Evolutionary conservation across 306 rosid genomes (phyloP), one percentile per base, ranked within the genome.

Genomic region (Glycine tomentella): DNA sequence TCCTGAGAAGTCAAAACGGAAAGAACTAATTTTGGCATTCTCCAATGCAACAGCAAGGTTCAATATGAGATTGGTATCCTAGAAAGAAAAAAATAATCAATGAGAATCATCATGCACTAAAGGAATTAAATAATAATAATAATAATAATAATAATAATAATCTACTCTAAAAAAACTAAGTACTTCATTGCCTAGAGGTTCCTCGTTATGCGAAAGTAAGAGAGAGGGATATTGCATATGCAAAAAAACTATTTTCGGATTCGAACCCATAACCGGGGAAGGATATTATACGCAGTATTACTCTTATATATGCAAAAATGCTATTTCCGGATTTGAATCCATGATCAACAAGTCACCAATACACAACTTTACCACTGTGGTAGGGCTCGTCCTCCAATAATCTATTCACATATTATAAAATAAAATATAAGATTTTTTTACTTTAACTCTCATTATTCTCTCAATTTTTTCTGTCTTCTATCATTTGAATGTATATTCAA

Each of bases 1-100:
- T 85, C 97, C 92, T 57, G 94, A 59, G 71, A 88, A 92, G 81
- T 92, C 94, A 65, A 92, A 92, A 53, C 91, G 86, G 81, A 90
- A 90, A 75, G 89, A 82, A 67, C 92, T 86, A 14, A 90, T 83
- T 78, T 87, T 86, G 69, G 84, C 92, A 44, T 82, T 83, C 79
- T 87, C 94, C 85, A 94, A 68, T 17, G 92, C 92, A 55, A 76
- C 86, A 70, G 90, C 92, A 58, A 90, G 86, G 87, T 89, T 92
- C 74, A 66, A 36, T 62, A 90, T 76, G 38, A 36, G 34, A 17
- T 25, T 49, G 65, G 55, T 1, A 74, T 89, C 95, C 97, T 92
- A 80, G 49, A 69, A 36, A 3, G 6, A 20, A 2, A 45, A 38
- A 20, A 20, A 20, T 20, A 20, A 20, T 20, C 31, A 25, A 25